Percentiles rank a stretch among this genome's conserved stretches.
These are phyloP conservation scores for Ogataea methanolica DNA, from an alignment of 805 yeast genomes.

Conservation along the genomic window DNA sequence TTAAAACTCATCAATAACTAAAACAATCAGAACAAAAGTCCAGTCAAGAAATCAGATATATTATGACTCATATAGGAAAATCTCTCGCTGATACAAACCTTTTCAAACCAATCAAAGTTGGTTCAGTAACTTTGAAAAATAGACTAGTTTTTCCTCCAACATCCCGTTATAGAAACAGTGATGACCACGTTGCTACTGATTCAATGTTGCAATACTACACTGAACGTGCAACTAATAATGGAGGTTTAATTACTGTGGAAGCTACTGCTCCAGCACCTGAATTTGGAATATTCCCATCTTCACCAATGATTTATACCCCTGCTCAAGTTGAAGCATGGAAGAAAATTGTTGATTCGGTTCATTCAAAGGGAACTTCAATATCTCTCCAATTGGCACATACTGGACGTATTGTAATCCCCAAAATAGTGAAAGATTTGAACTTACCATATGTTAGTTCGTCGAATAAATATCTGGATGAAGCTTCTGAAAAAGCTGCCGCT, in stretches of 20 bases:
- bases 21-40: too few species aligned
- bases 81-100: conserved; percentile 4
- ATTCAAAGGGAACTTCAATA: conserved; percentile 41
- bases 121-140: conserved; percentile 33
- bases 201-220: conserved; percentile 47
- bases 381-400: conserved; percentile 52
- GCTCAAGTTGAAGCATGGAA: conserved; percentile 48
- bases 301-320: conserved; percentile 48
- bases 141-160: conserved; percentile 48
- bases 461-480: conserved; percentile 34
- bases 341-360: conserved; percentile 44
- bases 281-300: conserved; percentile 38
- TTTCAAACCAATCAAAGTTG: conserved; percentile 43
- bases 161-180: conserved; percentile 39
- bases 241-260: conserved; percentile 58
- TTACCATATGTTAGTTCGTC: conserved; percentile 37
- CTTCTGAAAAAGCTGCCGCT: conserved; percentile 31
- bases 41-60: too few species aligned
- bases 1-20: too few species aligned
- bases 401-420: conserved; percentile 39
- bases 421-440: conserved; percentile 32
- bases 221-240: conserved; percentile 50
- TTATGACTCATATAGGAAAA: background rate
- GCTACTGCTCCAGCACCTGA: conserved; percentile 46
- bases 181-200: conserved; percentile 41